These are phyloP conservation scores for Erodium moschatum DNA, from an alignment of 441 rosid species.

Conservation along the genomic window DNA sequence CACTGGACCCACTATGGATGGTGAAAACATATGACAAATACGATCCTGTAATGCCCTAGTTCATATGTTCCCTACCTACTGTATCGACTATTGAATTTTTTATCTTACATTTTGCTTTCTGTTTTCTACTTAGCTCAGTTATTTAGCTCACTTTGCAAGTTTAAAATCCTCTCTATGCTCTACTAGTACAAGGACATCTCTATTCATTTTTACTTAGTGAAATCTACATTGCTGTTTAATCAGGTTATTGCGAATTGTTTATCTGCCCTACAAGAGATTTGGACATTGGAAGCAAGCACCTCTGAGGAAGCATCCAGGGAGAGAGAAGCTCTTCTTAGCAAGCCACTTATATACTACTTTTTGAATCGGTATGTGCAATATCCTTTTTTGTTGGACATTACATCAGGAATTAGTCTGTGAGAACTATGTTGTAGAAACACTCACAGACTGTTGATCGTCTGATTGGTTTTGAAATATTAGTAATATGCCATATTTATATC, in stretches of 20 bases:
- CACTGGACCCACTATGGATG: conserved; percentile 2
- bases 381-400: conserved; percentile 12
- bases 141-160: neutral
- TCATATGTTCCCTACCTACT: neutral
- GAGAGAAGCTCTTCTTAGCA: conserved; percentile 74
- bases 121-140: neutral
- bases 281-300: conserved; percentile 71
- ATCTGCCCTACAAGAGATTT: conserved; percentile 82
- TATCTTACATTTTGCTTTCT: neutral
- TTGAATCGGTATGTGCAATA: conserved; percentile 51
- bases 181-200: neutral
- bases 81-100: neutral
- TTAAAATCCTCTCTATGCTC: neutral
- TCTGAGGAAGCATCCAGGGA: conserved; percentile 81
- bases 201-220: neutral
- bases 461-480: neutral
- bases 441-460: neutral
- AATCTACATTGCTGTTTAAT: conserved; percentile 12
- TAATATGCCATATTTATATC: neutral
- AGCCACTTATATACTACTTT: conserved; percentile 54
- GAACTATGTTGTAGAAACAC: neutral
- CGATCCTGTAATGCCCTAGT: neutral
- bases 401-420: neutral
- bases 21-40: neutral
- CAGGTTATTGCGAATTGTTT: conserved; percentile 90